Base-by-base conservation (phyloP, 2,329 filamentous ascomycete species). In the Clarireedia paspali region DNA sequence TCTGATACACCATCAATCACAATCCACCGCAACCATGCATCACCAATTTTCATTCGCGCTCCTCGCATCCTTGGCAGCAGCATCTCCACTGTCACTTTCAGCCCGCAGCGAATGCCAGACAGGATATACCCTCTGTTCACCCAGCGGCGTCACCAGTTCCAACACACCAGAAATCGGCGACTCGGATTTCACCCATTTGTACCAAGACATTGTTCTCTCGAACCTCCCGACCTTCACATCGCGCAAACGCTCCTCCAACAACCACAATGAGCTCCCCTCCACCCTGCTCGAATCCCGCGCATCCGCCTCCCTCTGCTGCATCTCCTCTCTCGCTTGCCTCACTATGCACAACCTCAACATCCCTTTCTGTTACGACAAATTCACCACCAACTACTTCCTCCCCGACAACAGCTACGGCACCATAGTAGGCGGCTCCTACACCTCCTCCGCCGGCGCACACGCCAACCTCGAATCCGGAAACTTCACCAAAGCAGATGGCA, bases 291-390 rank as follows among this genome's bases (percentile, higher is more conserved):
- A 27, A 36, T 30, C 23, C 17, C 48, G 58, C 27, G 55, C 47
- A 6, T 53, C 58, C 1, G 47, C 63, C 9, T 64, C 63, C 30
- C 57, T 68, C 14, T 68, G 66, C 51, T 68, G 66, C 57, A 56
- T 61, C 30, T 46, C 59, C 6, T 56, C 57, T 0, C 59, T 64
- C 10, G 62, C 60, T 26, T 67, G 66, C 54, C 59, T 67, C 5
- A 51, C 60, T 2, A 62, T 68, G 44, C 46, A 57, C 12, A 64
- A 58, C 39, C 66, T 74, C 36, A 69, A 70, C 38, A 67, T 77
- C 5, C 73, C 75, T 2, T 75, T 78, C 66, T 78, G 76, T 68
- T 78, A 77, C 67, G 77, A 79, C 64, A 72, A 72, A 54, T 79
- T 76, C 67, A 79, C 76, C 5, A 79, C 77, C 17, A 74, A 78